phyloP scores from a whole-genome alignment of 495 filamentous ascomycete genomes.

The Penicillium tannophilum region DNA sequence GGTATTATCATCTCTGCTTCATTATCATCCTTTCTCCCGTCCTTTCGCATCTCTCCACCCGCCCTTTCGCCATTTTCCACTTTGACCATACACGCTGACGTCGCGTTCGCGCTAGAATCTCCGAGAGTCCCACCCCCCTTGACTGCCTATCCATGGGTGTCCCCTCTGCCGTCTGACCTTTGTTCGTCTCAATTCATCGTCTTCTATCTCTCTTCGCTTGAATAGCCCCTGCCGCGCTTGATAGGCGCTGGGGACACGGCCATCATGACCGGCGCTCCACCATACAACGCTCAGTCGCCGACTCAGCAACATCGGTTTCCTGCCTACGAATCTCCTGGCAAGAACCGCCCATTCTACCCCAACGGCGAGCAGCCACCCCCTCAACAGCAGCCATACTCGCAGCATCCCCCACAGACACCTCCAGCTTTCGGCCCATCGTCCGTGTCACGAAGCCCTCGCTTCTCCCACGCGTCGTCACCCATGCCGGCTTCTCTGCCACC shows the following conservation, averaged over 20 bases:
- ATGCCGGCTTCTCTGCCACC: conserved; percentile 52
- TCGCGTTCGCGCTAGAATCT: conserved; percentile 30
- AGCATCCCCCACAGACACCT: conserved; percentile 55
- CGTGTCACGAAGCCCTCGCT: conserved; percentile 55
- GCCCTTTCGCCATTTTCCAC: conserved; percentile 8
- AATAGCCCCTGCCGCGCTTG: conserved; percentile 22
- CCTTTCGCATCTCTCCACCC: conserved; percentile 4
- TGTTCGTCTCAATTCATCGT: conserved; percentile 23
- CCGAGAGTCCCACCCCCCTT: conserved; percentile 23
- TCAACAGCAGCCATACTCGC: conserved; percentile 41
- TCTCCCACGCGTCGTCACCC: conserved; percentile 53
- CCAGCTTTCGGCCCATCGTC: conserved; percentile 57
- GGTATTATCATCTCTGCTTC: conserved; percentile 26
- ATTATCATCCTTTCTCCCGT: conserved; percentile 2
- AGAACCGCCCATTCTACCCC: conserved; percentile 54
- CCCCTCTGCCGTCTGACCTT: conserved; percentile 15
- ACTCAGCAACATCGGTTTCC: conserved; percentile 44
- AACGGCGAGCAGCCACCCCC: conserved; percentile 52
- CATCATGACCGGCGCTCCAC: conserved; percentile 54
- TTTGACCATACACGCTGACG: conserved; percentile 23
- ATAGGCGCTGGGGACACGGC: conserved; percentile 38
- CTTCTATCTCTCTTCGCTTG: conserved; percentile 8
- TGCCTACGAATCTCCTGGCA: conserved; percentile 47
- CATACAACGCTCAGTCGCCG: conserved; percentile 48
- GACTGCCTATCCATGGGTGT: conserved; percentile 25